phyloP scores from a whole-genome alignment of 2,329 filamentous ascomycete genomes.

The Aspergillus melleus region DNA sequence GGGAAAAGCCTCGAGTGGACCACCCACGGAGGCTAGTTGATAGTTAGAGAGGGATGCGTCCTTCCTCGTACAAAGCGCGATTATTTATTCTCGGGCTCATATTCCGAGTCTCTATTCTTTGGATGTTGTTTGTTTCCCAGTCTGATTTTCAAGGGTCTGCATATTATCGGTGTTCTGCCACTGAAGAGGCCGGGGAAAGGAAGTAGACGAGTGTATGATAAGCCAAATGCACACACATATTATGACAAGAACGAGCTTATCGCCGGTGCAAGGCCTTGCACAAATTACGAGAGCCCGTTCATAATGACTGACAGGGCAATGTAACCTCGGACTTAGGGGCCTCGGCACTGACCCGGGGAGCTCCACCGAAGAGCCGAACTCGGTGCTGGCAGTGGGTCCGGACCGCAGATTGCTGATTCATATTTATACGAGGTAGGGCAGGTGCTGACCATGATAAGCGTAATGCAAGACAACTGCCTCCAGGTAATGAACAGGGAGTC shows the following conservation, averaged over 20 bases:
- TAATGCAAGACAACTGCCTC: too few species aligned
- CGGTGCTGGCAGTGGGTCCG: not conserved
- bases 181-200: not conserved
- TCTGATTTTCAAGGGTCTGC: not conserved
- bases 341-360: not conserved
- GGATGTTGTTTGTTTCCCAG: not conserved
- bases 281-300: too few species aligned
- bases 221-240: not conserved
- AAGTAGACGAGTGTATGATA: not conserved
- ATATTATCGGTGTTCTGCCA: not conserved
- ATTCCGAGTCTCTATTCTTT: not conserved
- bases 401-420: too few species aligned
- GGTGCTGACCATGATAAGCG: too few species aligned
- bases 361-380: not conserved
- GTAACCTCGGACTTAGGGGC: not conserved
- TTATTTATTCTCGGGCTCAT: not conserved
- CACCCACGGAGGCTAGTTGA: constrained; percentile 3
- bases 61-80: not conserved
- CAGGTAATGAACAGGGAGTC: too few species aligned
- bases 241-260: too few species aligned
- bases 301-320: not conserved
- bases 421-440: too few species aligned
- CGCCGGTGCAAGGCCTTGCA: too few species aligned
- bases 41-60: not conserved
- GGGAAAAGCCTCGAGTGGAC: constrained; percentile 31